These are phyloP conservation scores for Phytophthora pisi DNA, from an alignment of 352 stramenopile species.

Conservation along the genomic window DNA sequence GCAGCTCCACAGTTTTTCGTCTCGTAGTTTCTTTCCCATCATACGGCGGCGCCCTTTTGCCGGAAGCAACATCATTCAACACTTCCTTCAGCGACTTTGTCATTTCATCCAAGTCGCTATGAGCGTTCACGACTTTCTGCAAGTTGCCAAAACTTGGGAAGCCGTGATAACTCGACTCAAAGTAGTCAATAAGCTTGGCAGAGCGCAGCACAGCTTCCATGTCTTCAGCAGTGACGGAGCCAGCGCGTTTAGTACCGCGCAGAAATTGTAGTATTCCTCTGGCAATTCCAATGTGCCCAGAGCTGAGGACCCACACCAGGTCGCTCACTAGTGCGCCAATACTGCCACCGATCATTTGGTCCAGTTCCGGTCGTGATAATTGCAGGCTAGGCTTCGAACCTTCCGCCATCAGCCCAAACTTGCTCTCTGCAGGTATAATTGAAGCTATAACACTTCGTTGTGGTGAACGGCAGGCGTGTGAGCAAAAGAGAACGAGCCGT, in stretches of 20 bases:
- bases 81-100: slow-evolving; percentile 16
- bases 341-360: slow-evolving; percentile 32
- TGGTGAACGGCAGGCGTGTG: slow-evolving; percentile 22
- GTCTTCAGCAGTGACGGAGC: slow-evolving; percentile 12
- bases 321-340: slow-evolving; percentile 8
- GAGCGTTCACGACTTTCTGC: slow-evolving; percentile 17
- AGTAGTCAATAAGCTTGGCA: slow-evolving; percentile 23
- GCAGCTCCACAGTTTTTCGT: slow-evolving; percentile 34
- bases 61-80: slow-evolving; percentile 40
- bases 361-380: slow-evolving; percentile 23
- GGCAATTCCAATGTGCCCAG: slow-evolving; percentile 46
- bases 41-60: slow-evolving; percentile 22
- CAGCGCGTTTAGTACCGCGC: slow-evolving; percentile 15
- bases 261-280: slow-evolving; percentile 36
- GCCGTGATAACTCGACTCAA: slow-evolving; percentile 27
- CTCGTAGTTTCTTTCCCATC: slow-evolving; percentile 28
- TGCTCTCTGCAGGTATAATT: slow-evolving; percentile 30
- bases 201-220: slow-evolving; percentile 28
- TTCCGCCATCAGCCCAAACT: slow-evolving; percentile 34
- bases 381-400: slow-evolving; percentile 25
- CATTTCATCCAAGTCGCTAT: slow-evolving; percentile 8
- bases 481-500: slow-evolving; percentile 37
- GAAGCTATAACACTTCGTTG: slow-evolving; percentile 20
- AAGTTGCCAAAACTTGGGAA: slow-evolving; percentile 36
- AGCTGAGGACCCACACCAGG: slow-evolving; percentile 18